Evolutionary conservation across 164 flowering plant species (phyloP).

Genomic region (Nelumbo lutea): DNA sequence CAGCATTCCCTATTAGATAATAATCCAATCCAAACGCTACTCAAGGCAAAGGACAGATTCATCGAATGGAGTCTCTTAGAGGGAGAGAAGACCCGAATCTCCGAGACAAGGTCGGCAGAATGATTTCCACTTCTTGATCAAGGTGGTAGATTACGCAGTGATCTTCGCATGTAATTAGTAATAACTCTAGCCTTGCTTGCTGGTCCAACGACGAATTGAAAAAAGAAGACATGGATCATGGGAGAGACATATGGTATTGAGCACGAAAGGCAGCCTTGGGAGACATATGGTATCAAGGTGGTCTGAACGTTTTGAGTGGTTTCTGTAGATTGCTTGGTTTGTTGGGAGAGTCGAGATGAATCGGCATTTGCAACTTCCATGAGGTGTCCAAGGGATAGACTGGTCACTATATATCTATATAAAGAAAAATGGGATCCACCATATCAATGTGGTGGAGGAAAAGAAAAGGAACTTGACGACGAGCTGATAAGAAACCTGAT

Average conservation of each 20-base stretch:
- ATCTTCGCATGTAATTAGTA: constrained; percentile 31
- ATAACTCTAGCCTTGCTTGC: constrained; percentile 5
- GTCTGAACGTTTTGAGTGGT: constrained; percentile 55
- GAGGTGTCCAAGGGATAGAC: constrained; percentile 39
- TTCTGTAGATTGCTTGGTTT: constrained; percentile 39
- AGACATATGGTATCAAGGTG: too few species aligned
- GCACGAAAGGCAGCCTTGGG: constrained; percentile 33
- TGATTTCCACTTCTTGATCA: constrained; percentile 40
- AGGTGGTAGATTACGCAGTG: constrained; percentile 26
- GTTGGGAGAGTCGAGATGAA: constrained; percentile 50
- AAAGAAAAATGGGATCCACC: constrained; percentile 57
- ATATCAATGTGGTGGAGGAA: constrained; percentile 69
- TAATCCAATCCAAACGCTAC: too few species aligned
- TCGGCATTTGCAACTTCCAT: constrained; percentile 42
- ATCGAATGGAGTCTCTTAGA: constrained; percentile 14
- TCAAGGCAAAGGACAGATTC: neutral
- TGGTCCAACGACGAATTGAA: constrained; percentile 26
- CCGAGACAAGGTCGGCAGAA: constrained; percentile 36
- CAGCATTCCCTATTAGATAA: too few species aligned
- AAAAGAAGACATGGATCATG: constrained; percentile 42
- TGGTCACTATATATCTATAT: constrained; percentile 28
- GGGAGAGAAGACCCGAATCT: constrained; percentile 39
- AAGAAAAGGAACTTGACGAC: constrained; percentile 47
- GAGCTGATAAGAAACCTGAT: constrained; percentile 61
- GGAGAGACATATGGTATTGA: constrained; percentile 35